phyloP scores from a whole-genome alignment of 2,329 filamentous ascomycete species.

The Xylaria sp. region DNA sequence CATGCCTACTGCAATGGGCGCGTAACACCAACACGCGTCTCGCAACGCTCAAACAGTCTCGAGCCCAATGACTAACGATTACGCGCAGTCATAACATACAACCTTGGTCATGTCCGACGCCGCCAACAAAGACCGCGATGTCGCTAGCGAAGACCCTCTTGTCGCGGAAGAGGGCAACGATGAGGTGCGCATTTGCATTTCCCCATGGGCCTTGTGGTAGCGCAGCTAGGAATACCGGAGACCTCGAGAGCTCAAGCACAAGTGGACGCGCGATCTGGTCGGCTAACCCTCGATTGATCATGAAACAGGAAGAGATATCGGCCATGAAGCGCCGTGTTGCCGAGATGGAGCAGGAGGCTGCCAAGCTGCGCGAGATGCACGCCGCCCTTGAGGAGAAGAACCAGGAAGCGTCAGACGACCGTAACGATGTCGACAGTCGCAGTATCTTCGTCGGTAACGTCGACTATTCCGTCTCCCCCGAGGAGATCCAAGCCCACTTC shows the following conservation, averaged over 20 bases:
- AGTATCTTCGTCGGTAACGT: slow-evolving; percentile 99
- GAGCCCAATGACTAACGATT: slow-evolving; percentile 1
- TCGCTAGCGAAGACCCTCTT: slow-evolving; percentile 47
- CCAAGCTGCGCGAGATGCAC: slow-evolving; percentile 88
- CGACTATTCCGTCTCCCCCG: slow-evolving; percentile 95
- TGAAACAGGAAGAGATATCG: slow-evolving; percentile 76
- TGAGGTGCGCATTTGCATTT: slow-evolving; percentile 56
- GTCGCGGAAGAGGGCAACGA: slow-evolving; percentile 59
- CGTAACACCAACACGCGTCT: slow-evolving; percentile 3
- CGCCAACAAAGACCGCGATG: slow-evolving; percentile 45
- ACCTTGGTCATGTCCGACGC: slow-evolving; percentile 45
- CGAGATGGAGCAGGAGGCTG: slow-evolving; percentile 91
- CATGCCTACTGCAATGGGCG: neutral
- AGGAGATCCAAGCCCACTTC: slow-evolving; percentile 98
- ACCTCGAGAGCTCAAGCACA: slow-evolving; percentile 24
- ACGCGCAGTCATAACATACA: slow-evolving; percentile 16
- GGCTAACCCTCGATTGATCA: slow-evolving; percentile 42
- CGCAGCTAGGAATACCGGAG: slow-evolving; percentile 32
- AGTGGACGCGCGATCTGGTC: slow-evolving; percentile 31
- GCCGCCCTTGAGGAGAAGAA: slow-evolving; percentile 85
- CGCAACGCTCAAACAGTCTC: neutral
- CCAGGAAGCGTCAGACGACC: slow-evolving; percentile 86
- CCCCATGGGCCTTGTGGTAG: slow-evolving; percentile 34
- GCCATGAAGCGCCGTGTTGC: slow-evolving; percentile 88
- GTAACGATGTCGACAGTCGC: slow-evolving; percentile 93